Evolutionary conservation across 805 yeast genomes (phyloP).

Genomic region (Candida takata): DNA sequence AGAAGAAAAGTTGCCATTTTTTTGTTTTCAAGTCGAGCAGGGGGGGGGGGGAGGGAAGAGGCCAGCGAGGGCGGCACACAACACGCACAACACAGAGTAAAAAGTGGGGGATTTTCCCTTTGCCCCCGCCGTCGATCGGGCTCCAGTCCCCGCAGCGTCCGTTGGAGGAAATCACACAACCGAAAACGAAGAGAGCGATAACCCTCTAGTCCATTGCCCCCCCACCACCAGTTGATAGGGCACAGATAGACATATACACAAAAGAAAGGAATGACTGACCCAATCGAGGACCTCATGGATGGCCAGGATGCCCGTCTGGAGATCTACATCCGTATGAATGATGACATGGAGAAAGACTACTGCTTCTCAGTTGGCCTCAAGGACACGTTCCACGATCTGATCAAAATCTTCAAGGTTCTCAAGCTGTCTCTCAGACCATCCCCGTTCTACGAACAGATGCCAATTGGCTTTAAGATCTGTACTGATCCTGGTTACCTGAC

Average conservation of each 20-base stretch:
- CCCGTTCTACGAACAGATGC: conserved; percentile 58
- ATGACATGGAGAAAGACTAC: conserved; percentile 81
- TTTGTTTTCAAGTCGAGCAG: too few species aligned
- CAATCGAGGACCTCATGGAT: conserved; percentile 8
- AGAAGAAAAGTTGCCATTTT: too few species aligned
- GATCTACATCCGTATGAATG: conserved; percentile 66
- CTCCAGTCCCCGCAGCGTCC: too few species aligned
- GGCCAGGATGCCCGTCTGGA: conserved; percentile 22
- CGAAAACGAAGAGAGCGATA: too few species aligned
- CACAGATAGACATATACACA: background rate
- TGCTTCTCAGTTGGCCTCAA: conserved; percentile 67
- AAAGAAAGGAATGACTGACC: conserved; percentile 5
- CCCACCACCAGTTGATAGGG: conserved; percentile 2
- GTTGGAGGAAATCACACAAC: too few species aligned
- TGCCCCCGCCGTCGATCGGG: too few species aligned
- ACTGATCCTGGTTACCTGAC: conserved; percentile 77
- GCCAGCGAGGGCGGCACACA: too few species aligned
- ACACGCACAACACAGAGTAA: too few species aligned
- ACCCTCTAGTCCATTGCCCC: too few species aligned
- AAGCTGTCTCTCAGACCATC: conserved; percentile 79
- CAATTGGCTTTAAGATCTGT: conserved; percentile 57
- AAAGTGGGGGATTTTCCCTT: too few species aligned
- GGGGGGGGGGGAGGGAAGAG: too few species aligned
- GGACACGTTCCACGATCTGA: conserved; percentile 52
- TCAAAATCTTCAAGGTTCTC: conserved; percentile 53